A percentile compares a stretch with the other conserved stretches of the same genome.
phyloP scores from a whole-genome alignment of 2,329 filamentous ascomycete species.

The Alternaria alternata region DNA sequence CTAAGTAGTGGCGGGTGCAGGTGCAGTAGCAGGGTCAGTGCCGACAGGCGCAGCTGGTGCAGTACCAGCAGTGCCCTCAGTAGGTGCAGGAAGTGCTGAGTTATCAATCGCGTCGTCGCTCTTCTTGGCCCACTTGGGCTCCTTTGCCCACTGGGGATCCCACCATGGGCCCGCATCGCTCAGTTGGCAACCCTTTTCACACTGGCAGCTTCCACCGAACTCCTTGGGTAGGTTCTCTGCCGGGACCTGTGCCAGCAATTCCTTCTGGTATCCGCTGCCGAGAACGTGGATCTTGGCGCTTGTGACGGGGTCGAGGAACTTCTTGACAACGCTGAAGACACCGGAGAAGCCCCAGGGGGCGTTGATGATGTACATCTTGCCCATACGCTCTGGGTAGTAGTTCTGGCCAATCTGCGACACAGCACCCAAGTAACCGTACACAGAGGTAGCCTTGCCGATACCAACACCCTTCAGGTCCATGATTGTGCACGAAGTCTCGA shows the following conservation, averaged over 20 bases:
- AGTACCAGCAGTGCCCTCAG: conserved; percentile 28
- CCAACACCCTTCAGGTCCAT: conserved; percentile 98
- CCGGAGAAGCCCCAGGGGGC: conserved; percentile 93
- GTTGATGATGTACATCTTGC: conserved; percentile 97
- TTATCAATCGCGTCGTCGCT: conserved; percentile 43
- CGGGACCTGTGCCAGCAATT: conserved; percentile 84
- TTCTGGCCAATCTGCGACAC: conserved; percentile 94
- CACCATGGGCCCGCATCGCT: conserved; percentile 93
- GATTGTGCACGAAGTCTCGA: conserved; percentile 98
- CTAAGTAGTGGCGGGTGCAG: conserved; percentile 51
- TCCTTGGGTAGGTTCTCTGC: conserved; percentile 87
- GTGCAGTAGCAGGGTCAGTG: conserved; percentile 23
- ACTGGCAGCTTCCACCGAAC: conserved; percentile 86
- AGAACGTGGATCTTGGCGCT: conserved; percentile 95
- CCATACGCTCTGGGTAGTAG: conserved; percentile 97
- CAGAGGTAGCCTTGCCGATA: conserved; percentile 78
- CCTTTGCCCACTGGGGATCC: conserved; percentile 71
- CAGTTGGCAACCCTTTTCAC: conserved; percentile 80
- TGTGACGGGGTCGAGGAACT: conserved; percentile 95
- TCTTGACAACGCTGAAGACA: conserved; percentile 87
- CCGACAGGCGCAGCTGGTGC: conserved; percentile 28
- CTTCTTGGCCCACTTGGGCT: conserved; percentile 60
- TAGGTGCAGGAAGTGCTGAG: conserved; percentile 40
- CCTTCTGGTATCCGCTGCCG: conserved; percentile 79
- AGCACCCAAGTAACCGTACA: conserved; percentile 86